A percentile compares a stretch with the other conserved stretches of the same genome.
Conservation (phyloP, 805 yeast species). For the Wickerhamiella azyma region DNA sequence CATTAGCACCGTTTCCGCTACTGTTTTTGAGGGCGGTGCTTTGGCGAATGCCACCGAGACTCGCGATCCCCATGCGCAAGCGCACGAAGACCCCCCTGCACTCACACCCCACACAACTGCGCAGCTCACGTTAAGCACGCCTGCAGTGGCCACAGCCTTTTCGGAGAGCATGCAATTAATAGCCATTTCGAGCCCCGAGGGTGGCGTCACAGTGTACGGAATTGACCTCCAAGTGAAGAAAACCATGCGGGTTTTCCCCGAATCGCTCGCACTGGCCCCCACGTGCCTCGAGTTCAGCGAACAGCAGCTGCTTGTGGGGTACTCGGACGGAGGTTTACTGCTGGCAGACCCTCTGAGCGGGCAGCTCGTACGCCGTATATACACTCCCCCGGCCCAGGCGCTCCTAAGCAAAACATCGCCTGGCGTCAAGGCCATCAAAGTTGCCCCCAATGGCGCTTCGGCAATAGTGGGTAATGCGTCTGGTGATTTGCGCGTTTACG, state of each 20-base stretch:
- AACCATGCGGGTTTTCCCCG: background rate
- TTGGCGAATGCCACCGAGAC: too few species aligned
- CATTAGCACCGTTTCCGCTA: background rate
- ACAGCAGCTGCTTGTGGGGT: constrained; percentile 4
- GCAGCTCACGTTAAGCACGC: background rate
- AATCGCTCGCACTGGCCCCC: background rate
- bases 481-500: constrained; percentile 17
- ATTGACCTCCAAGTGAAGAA: background rate
- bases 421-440: constrained; percentile 8
- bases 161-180: background rate
- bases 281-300: background rate
- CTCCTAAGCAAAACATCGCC: constrained; percentile 4
- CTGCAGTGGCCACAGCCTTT: background rate
- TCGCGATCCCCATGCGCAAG: background rate
- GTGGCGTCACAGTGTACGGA: background rate
- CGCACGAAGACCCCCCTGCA: background rate
- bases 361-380: constrained; percentile 10
- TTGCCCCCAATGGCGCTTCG: constrained; percentile 8
- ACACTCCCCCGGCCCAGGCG: constrained; percentile 3
- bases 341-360: constrained; percentile 13
- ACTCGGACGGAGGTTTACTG: constrained; percentile 8
- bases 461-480: constrained; percentile 11
- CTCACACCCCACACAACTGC: too few species aligned
- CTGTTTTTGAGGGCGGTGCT: background rate
- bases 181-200: background rate